A percentile compares a stretch with the other conserved stretches of the same genome.
phyloP scores from a whole-genome alignment of 306 rosid genomes.

The Urtica urens region DNA sequence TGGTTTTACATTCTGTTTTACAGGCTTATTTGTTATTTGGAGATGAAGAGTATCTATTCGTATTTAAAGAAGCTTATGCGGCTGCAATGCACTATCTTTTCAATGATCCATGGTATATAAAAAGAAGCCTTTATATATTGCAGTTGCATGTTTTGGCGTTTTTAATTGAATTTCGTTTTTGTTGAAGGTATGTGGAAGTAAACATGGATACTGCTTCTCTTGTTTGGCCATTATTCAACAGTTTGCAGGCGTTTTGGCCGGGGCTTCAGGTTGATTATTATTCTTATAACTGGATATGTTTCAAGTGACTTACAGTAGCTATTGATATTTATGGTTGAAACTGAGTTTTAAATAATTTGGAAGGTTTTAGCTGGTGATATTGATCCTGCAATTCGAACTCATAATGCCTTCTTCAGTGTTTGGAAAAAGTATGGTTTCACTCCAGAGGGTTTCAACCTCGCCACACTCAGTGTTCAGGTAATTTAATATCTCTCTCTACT shows the following conservation, averaged over 20 bases:
- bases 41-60: conserved; percentile 88
- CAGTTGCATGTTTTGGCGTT: neutral
- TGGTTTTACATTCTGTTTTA: conserved; percentile 16
- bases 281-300: too few relatives aligned
- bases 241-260: conserved; percentile 99
- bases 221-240: conserved; percentile 94
- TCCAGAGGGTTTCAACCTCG: conserved; percentile 97
- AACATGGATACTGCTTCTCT: conserved; percentile 95
- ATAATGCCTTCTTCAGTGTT: conserved; percentile 87
- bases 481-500: conserved; percentile 14
- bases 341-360: conserved; percentile 23
- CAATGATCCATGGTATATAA: conserved; percentile 93
- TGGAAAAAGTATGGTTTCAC: conserved; percentile 98
- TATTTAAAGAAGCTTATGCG: conserved; percentile 95
- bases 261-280: conserved; percentile 80
- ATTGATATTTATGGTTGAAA: conserved; percentile 5
- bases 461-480: conserved; percentile 89
- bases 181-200: conserved; percentile 86
- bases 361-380: conserved; percentile 98
- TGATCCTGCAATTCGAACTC: conserved; percentile 88
- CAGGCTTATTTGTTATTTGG: conserved; percentile 95
- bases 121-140: conserved; percentile 25
- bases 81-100: conserved; percentile 86
- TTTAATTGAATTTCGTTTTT: conserved; percentile 10
- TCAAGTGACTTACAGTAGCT: neutral